Conservation (phyloP, 2,329 filamentous ascomycete genomes). For the Plectosphaerella sp. region DNA sequence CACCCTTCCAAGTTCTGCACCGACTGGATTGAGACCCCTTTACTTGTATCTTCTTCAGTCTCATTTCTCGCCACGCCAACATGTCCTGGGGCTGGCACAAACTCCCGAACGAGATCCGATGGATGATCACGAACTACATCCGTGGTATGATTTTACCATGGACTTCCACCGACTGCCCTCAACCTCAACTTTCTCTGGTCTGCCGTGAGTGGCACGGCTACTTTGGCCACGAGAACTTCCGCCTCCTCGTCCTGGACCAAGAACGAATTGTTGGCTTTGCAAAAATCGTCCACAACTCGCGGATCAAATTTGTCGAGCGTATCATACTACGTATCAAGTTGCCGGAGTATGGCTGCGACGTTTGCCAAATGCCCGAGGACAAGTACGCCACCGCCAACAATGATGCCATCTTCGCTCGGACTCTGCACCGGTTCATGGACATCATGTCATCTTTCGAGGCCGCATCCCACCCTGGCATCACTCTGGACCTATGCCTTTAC, state of each 20-base stretch:
- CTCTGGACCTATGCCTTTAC: not conserved
- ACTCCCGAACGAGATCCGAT: not conserved
- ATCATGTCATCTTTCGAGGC: not conserved
- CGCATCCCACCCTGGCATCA: not conserved
- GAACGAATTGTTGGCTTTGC: not conserved
- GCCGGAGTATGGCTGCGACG: not conserved
- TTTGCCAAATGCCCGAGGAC: not conserved
- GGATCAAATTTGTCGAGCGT: not conserved
- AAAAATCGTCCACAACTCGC: not conserved
- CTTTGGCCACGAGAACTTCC: not conserved
- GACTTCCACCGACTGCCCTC: too few relatives aligned
- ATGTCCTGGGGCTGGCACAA: not conserved
- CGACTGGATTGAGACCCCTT: too few relatives aligned
- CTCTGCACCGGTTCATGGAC: not conserved
- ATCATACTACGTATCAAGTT: not conserved
- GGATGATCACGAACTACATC: not conserved
- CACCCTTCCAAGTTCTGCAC: too few relatives aligned
- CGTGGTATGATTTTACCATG: too few relatives aligned
- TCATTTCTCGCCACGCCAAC: too few relatives aligned
- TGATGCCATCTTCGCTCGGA: not conserved
- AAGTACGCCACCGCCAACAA: not conserved
- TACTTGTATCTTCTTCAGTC: too few relatives aligned
- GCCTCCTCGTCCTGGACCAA: not conserved
- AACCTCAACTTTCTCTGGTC: not conserved
- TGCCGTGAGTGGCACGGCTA: not conserved